Percentiles rank a stretch among this genome's conserved stretches.
These are phyloP conservation scores for Dothideomycetes sp. DNA, from an alignment of 2,329 filamentous ascomycete species.

Conservation along the genomic window DNA sequence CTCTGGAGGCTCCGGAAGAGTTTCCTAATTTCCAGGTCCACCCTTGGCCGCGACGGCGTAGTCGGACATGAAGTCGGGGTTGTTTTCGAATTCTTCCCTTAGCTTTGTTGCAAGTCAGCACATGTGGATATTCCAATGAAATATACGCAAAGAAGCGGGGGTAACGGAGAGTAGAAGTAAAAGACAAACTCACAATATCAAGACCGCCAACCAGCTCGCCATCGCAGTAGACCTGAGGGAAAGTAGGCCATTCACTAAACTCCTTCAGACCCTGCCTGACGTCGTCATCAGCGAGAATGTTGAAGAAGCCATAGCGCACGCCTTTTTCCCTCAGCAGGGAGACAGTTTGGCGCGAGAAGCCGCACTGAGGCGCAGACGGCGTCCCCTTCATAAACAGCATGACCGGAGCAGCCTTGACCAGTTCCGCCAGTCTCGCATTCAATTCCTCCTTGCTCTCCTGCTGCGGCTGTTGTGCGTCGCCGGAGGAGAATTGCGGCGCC, in stretches of 20 bases:
- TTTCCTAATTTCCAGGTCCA: too few species aligned
- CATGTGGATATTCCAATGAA: too few species aligned
- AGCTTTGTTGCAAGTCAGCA: slow-evolving; percentile 46
- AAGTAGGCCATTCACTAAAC: slow-evolving; percentile 97
- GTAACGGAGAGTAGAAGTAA: not conserved
- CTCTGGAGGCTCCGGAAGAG: too few species aligned
- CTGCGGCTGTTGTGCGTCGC: slow-evolving; percentile 17
- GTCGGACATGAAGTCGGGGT: slow-evolving; percentile 70
- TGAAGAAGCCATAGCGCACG: slow-evolving; percentile 97
- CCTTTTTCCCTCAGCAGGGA: slow-evolving; percentile 75
- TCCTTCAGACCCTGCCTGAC: slow-evolving; percentile 94
- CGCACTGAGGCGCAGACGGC: slow-evolving; percentile 74
- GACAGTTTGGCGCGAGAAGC: slow-evolving; percentile 87
- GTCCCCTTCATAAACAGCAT: slow-evolving; percentile 99
- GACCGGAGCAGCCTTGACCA: slow-evolving; percentile 90
- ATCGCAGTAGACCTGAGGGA: slow-evolving; percentile 84
- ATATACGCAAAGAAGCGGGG: not conserved
- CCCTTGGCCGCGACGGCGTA: slow-evolving; percentile 42
- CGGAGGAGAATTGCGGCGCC: slow-evolving; percentile 35
- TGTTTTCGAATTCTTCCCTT: slow-evolving; percentile 81
- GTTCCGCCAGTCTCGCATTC: slow-evolving; percentile 64
- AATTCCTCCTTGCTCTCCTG: slow-evolving; percentile 67
- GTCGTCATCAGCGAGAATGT: slow-evolving; percentile 94
- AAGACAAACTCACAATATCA: slow-evolving; percentile 67
- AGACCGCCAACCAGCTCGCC: slow-evolving; percentile 87